phyloP scores from a whole-genome alignment of 495 filamentous ascomycete species.

The Astrothelium subdiscretum region DNA sequence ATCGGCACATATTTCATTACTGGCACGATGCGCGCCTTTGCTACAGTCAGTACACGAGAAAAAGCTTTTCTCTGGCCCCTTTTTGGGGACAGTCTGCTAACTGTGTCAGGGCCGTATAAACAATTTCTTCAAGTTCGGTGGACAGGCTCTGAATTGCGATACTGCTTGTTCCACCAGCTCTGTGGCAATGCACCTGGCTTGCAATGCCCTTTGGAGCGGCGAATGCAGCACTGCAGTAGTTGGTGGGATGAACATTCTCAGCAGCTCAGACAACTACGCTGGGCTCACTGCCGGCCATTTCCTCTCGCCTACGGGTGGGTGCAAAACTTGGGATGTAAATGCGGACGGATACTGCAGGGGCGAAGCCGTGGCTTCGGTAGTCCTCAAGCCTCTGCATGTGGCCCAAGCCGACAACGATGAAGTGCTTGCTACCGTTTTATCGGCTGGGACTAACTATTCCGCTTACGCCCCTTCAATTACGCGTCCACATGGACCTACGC shows the following conservation, averaged over 20 bases:
- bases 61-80: neutral
- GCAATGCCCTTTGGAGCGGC: conserved; percentile 25
- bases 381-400: conserved; percentile 26
- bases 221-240: conserved; percentile 30
- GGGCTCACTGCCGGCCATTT: conserved; percentile 26
- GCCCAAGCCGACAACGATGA: conserved; percentile 22
- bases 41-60: conserved; percentile 5
- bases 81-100: neutral
- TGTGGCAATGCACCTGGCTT: conserved; percentile 25
- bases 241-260: conserved; percentile 31
- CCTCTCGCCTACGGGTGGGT: conserved; percentile 27
- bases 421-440: conserved; percentile 19
- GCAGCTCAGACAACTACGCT: conserved; percentile 23
- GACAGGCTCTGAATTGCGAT: conserved; percentile 9
- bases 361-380: conserved; percentile 25
- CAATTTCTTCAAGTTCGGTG: conserved; percentile 9
- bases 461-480: conserved; percentile 29
- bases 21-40: conserved; percentile 20
- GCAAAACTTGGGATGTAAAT: conserved; percentile 29
- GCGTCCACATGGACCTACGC: conserved; percentile 21
- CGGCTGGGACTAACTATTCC: conserved; percentile 22
- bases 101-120: conserved; percentile 14
- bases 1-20: conserved; percentile 23
- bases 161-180: conserved; percentile 29
- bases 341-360: conserved; percentile 32